Evolutionary conservation across 2,329 filamentous ascomycete species (phyloP), one percentile per base, ranked within the genome.

Genomic region (Fusarium mexicanum): DNA sequence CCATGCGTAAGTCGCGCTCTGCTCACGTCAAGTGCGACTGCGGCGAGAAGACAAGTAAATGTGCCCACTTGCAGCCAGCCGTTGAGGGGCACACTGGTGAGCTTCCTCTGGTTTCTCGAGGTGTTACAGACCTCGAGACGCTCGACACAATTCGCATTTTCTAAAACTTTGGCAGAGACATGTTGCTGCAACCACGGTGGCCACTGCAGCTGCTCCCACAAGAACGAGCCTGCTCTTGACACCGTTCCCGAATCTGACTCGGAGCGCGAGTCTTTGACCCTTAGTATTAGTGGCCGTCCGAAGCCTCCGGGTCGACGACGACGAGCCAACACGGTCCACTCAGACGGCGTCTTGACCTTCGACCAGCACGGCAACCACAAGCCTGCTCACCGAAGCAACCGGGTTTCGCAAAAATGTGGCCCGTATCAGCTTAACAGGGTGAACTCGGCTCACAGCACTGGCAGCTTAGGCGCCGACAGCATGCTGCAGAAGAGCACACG

Each of bases 11-110:
- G 89, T 96, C 94, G 84, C 94, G 96, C 79, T 92, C 95, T 67
- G 94, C 96, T 75, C 96, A 98, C 84, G 91, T 96, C 81, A 97
- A 96, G 84, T 99, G 96, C 86, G 95, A 98, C 84, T 99, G 96
- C 84, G 95, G 94, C 82, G 94, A 97, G 84, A 98, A 97, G 88
- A 91, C 91, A 72, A 92, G 93, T 86, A 90, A 90, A 81, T 92
- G 90, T 82, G 84, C 87, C 68, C 89, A 92, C 81, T 77, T 91
- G 79, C 87, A 90, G 77, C 86, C 87, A 60, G 86, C 86, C 41
- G 79, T 89, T 61, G 88, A 90, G 57, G 89, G 89, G 73, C 89
- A 90, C 81, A 87, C 86, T 84, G 89, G 86, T 90, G 82, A 88
- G 88, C 77, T 64, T 63, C 70, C 66, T 62, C 54, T 58, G 26